These are phyloP conservation scores for Trichoderma citrinoviride DNA, from an alignment of 2,329 filamentous ascomycete genomes.

Conservation along the genomic window DNA sequence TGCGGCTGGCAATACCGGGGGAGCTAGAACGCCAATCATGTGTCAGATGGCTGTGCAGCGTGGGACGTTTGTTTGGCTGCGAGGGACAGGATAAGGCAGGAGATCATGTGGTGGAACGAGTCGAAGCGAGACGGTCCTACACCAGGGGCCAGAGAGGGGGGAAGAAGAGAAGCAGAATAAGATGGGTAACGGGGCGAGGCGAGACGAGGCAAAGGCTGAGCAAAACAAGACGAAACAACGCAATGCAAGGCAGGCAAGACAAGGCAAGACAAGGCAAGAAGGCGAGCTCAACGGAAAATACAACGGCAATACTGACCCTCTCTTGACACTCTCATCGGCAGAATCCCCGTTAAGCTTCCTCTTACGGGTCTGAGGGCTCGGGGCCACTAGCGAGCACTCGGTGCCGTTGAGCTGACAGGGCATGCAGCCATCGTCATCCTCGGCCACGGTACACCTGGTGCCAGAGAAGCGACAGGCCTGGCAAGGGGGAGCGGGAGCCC, in stretches of 20 bases:
- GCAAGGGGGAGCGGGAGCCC: conserved; percentile 55
- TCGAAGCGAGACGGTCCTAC: neutral
- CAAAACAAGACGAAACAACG: neutral
- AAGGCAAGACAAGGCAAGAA: conserved; percentile 2
- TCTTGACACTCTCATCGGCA: conserved; percentile 62
- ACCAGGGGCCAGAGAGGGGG: neutral
- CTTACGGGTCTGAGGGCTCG: conserved; percentile 73
- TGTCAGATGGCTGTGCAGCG: conserved; percentile 39
- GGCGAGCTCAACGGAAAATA: neutral
- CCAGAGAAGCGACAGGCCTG: conserved; percentile 73
- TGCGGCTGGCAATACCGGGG: conserved; percentile 50
- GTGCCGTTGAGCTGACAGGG: conserved; percentile 75
- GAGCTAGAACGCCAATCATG: conserved; percentile 53
- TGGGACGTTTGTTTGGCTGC: conserved; percentile 22
- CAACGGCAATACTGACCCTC: conserved; percentile 58
- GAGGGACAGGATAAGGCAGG: neutral
- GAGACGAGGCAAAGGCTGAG: neutral
- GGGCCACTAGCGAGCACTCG: conserved; percentile 72
- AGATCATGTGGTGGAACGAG: conserved; percentile 3
- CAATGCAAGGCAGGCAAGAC: neutral
- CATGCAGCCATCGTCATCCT: conserved; percentile 73
- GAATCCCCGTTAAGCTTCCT: conserved; percentile 69
- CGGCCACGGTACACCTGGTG: conserved; percentile 69
- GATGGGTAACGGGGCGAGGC: neutral
- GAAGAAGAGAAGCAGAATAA: neutral